Conservation (phyloP, 106 monocot genomes). For the Dendrobium huoshanense region DNA sequence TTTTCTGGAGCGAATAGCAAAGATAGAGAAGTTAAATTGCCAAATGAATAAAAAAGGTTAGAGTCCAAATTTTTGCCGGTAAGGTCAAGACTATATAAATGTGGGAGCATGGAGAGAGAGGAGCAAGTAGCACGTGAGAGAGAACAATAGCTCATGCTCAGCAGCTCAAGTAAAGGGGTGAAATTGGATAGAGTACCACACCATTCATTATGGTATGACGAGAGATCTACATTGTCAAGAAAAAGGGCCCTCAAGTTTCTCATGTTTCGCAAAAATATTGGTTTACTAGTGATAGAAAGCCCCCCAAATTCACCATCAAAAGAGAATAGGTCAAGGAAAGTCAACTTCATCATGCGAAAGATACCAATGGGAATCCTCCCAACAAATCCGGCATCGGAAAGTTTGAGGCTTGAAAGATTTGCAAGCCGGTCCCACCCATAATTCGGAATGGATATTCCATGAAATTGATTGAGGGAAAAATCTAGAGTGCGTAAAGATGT, state of each 20-base stretch:
- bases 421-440: background rate
- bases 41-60: too few species aligned
- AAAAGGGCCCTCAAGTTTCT: too few species aligned
- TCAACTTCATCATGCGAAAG: slow-evolving; percentile 17
- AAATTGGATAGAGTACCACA: slow-evolving; percentile 12
- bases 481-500: slow-evolving; percentile 26
- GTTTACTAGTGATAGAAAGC: slow-evolving; percentile 10
- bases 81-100: slow-evolving; percentile 23
- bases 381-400: slow-evolving; percentile 30
- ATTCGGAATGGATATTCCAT: too few species aligned
- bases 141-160: slow-evolving; percentile 22
- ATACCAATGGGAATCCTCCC: slow-evolving; percentile 30
- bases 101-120: slow-evolving; percentile 26
- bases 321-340: slow-evolving; percentile 35
- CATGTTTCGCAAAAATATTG: background rate
- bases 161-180: slow-evolving; percentile 16
- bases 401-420: slow-evolving; percentile 30
- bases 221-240: too few species aligned
- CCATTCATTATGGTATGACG: slow-evolving; percentile 9
- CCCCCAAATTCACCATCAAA: background rate
- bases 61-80: slow-evolving; percentile 18
- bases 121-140: too few species aligned
- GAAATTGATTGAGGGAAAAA: slow-evolving; percentile 19
- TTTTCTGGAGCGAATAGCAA: too few species aligned
- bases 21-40: too few species aligned